A percentile compares a stretch with the other conserved stretches of the same genome.
These are phyloP conservation scores for Saccharomycopsis babjevae DNA, from an alignment of 805 yeast genomes.

Conservation along the genomic window DNA sequence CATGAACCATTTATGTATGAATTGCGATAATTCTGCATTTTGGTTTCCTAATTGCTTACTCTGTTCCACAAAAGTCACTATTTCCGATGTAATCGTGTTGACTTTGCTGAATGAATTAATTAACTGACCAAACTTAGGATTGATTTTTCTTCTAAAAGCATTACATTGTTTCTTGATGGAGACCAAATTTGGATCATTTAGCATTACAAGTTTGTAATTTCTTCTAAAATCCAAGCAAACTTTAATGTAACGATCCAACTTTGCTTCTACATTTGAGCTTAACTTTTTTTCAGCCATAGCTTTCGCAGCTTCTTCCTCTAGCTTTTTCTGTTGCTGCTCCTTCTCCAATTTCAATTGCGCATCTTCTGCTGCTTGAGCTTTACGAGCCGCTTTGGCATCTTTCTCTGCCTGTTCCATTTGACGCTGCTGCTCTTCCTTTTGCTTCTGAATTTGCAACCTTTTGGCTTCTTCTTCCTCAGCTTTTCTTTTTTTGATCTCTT, in stretches of 20 bases:
- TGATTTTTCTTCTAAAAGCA: conserved; percentile 62
- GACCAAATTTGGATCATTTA: conserved; percentile 41
- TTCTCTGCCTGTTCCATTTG: conserved; percentile 11
- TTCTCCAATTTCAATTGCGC: conserved; percentile 22
- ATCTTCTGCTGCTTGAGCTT: conserved; percentile 19
- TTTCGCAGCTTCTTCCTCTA: conserved; percentile 20
- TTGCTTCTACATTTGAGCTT: background rate
- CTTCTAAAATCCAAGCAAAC: conserved; percentile 37
- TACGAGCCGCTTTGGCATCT: conserved; percentile 18
- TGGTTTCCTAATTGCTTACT: conserved; percentile 26
- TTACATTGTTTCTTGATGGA: conserved; percentile 44
- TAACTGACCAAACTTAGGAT: conserved; percentile 86
- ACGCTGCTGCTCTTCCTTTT: conserved; percentile 19
- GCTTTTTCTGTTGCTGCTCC: conserved; percentile 23
- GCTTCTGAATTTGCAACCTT: conserved; percentile 17
- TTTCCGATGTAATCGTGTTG: conserved; percentile 37
- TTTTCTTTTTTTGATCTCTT: conserved; percentile 14
- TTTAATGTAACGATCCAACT: conserved; percentile 27
- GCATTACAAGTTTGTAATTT: conserved; percentile 44
- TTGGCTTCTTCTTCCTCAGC: conserved; percentile 18
- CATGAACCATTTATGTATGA: conserved; percentile 62
- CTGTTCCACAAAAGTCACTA: conserved; percentile 39
- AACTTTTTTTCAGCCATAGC: conserved; percentile 12
- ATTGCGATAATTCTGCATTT: conserved; percentile 25
- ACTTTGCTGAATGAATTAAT: conserved; percentile 63